These are phyloP conservation scores for Stipa capillata DNA, from an alignment of 176 grass and related monocot genomes.

Conservation along the genomic window DNA sequence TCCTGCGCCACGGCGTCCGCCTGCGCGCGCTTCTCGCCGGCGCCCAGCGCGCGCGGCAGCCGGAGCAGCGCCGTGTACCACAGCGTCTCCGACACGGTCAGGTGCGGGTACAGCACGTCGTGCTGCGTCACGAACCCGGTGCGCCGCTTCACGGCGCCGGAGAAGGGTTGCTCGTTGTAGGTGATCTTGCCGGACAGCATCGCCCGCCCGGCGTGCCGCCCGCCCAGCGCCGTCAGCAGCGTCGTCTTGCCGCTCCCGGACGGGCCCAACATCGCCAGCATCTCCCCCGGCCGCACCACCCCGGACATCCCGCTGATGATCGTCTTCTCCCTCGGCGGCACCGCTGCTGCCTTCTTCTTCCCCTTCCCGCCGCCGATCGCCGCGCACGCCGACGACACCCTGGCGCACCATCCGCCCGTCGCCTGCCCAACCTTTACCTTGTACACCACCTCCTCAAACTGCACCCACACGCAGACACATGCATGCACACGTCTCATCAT, in stretches of 20 bases:
- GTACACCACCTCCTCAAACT: slow-evolving; percentile 93
- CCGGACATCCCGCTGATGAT: slow-evolving; percentile 90
- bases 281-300: slow-evolving; percentile 77
- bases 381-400: background rate
- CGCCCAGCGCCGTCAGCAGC: slow-evolving; percentile 79
- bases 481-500: slow-evolving; percentile 25
- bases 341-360: background rate
- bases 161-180: slow-evolving; percentile 79
- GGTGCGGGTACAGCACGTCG: slow-evolving; percentile 91
- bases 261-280: slow-evolving; percentile 95
- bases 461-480: slow-evolving; percentile 5
- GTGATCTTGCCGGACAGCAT: slow-evolving; percentile 85
- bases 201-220: slow-evolving; percentile 29
- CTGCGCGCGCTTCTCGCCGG: slow-evolving; percentile 53
- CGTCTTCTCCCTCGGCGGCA: slow-evolving; percentile 47
- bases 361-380: background rate
- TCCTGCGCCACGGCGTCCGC: slow-evolving; percentile 62
- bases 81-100: slow-evolving; percentile 84
- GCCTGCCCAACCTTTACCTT: slow-evolving; percentile 54
- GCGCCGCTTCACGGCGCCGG: slow-evolving; percentile 61
- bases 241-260: slow-evolving; percentile 98
- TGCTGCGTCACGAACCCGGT: slow-evolving; percentile 91
- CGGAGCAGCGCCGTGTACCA: slow-evolving; percentile 92
- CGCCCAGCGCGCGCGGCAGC: slow-evolving; percentile 35
- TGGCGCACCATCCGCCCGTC: slow-evolving; percentile 17